phyloP scores from a whole-genome alignment of 1,284 basidiomycete species.

The Coriolopsis trogii region DNA sequence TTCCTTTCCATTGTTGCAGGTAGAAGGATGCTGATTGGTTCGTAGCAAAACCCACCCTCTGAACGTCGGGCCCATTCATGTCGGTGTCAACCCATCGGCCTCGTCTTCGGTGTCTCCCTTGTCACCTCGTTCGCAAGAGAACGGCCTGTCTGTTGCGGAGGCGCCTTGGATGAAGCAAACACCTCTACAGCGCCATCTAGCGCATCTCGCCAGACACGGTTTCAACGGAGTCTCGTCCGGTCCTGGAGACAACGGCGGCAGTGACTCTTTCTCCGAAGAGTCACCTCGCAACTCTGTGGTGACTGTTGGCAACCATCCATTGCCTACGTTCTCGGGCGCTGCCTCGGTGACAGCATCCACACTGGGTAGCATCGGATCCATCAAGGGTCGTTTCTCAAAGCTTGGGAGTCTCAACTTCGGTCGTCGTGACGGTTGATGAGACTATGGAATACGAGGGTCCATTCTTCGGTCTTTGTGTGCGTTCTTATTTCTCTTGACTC shows the following conservation, averaged over 20 bases:
- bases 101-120: conserved; percentile 45
- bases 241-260: conserved; percentile 59
- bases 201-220: conserved; percentile 77
- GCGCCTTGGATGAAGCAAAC: conserved; percentile 57
- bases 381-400: conserved; percentile 61
- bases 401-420: conserved; percentile 75
- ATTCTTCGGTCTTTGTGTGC: conserved; percentile 1
- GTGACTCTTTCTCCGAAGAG: conserved; percentile 61
- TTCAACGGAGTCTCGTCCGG: conserved; percentile 78
- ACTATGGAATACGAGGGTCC: background rate
- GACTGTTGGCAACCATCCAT: conserved; percentile 46
- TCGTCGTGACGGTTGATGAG: conserved; percentile 46
- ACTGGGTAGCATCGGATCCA: conserved; percentile 42
- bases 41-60: conserved; percentile 21
- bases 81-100: conserved; percentile 28
- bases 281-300: conserved; percentile 75
- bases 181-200: conserved; percentile 74
- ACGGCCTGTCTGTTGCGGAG: conserved; percentile 21
- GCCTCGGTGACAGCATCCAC: conserved; percentile 38
- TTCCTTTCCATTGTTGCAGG: background rate
- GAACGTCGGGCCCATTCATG: conserved; percentile 25
- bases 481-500: background rate
- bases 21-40: background rate
- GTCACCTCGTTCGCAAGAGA: conserved; percentile 25
- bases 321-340: conserved; percentile 32